Evolutionary conservation across 202 grass and related monocot species (phyloP), one percentile per base, ranked within the genome.

Genomic region (Elaeis oleifera): DNA sequence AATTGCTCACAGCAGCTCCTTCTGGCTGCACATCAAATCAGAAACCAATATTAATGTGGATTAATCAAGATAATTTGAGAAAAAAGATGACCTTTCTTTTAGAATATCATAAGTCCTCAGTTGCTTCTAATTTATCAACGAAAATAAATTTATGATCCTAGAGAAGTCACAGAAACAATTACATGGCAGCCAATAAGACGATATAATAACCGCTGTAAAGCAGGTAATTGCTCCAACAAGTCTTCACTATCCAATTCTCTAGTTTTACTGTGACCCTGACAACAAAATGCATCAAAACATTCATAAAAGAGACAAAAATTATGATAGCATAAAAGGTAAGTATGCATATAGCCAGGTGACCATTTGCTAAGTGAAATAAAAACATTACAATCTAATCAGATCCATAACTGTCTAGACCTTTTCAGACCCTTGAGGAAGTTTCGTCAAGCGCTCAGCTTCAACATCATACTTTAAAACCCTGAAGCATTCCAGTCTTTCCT

Each of bases 401-500:
- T 13, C 36, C 8, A 44, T 44, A 44, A 44, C 36, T 2, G 2
- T 13, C 9, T 50, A 54, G 13, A 96, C 91, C 91, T 90, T 96
- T 74, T 90, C 91, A 85, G 79, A 18, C 52, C 73, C 87, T 83
- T 82, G 84, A 78, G 75, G 63, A 66, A 83, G 84, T 70, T 82
- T 88, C 21, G 81, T 56, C 67, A 90, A 85, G 79, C 81, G 70
- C 73, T 88, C 91, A 69, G 91, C 71, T 80, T 96, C 87, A 73
- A 90, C 68, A 71, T 96, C 91, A 79, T 96, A 90, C 52, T 85
- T 88, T 76, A 96, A 79, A 53, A 96, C 62, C 74, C 67, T 96
- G 65, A 96, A 96, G 67, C 91, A 96, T 84, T 96, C 87, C 50
- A 96, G 68, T 85, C 82, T 85, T 75, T 96, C 91, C 70, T 96